These are phyloP conservation scores for Fraxinus velutina DNA, from an alignment of 305 asterid species.

Conservation along the genomic window DNA sequence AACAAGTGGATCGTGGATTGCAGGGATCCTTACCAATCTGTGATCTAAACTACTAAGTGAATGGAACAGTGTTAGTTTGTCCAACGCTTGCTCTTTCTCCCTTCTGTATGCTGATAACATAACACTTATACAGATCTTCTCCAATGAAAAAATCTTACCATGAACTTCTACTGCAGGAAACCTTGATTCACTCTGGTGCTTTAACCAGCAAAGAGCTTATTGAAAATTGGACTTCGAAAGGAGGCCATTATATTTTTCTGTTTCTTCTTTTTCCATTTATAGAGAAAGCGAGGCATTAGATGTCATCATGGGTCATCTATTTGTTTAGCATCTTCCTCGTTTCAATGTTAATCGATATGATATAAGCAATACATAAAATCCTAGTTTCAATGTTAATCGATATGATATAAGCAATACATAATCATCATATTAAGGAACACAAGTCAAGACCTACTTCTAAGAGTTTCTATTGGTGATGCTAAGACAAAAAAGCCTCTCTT, in stretches of 20 bases:
- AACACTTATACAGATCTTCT: not conserved
- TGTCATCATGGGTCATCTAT: constrained; percentile 1
- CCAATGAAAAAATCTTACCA: not conserved
- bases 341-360: not conserved
- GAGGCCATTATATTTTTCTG: not conserved
- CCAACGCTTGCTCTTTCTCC: not conserved
- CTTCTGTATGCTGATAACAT: not conserved
- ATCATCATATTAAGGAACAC: not conserved
- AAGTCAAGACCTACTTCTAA: not conserved
- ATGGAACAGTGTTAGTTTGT: not conserved
- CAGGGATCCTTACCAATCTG: not conserved
- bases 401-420: not conserved
- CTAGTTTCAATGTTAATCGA: too few relatives aligned
- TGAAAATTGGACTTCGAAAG: not conserved
- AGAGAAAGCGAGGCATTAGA: not conserved
- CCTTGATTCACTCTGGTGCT: not conserved
- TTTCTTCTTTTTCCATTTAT: not conserved
- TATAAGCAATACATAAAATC: not conserved
- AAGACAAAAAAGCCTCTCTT: not conserved
- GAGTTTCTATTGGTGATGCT: not conserved
- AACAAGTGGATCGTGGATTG: not conserved
- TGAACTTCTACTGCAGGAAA: not conserved
- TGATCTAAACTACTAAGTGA: not conserved
- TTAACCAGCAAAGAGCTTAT: not conserved
- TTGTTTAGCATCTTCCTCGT: constrained; percentile 1